Conservation (phyloP, 1,284 basidiomycete species). For the Apiotrichum sp. region DNA sequence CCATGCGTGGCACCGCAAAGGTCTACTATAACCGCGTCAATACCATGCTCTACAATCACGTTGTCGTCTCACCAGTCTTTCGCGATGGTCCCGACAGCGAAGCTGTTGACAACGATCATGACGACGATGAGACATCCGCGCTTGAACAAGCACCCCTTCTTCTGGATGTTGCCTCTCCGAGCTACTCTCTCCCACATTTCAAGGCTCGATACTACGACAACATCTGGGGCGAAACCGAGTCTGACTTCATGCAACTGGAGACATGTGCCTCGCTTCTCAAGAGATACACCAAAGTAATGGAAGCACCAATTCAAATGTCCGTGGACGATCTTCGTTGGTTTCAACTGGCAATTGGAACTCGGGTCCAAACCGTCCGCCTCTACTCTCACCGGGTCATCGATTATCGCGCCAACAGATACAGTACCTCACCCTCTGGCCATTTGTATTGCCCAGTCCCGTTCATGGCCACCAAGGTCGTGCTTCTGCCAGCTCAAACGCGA, state of each 20-base stretch:
- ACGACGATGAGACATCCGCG: neutral
- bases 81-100: neutral
- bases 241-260: no score
- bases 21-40: neutral
- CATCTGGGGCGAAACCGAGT: no score
- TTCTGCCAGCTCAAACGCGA: no score
- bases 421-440: no score
- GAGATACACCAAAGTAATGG: neutral
- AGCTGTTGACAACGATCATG: neutral
- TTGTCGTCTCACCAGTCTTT: neutral
- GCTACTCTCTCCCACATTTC: neutral
- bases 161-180: neutral
- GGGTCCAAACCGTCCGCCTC: neutral
- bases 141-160: neutral
- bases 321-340: neutral
- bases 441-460: no score
- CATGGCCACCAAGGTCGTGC: no score
- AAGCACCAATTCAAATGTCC: neutral
- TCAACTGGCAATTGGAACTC: neutral
- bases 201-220: neutral
- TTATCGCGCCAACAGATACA: no score
- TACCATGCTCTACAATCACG: neutral
- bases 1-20: neutral
- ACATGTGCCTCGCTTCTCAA: neutral
- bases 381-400: neutral